A percentile compares a stretch with the other conserved stretches of the same genome.
phyloP scores from a whole-genome alignment of 2,329 filamentous ascomycete species.

The Trichoderma hamatum region DNA sequence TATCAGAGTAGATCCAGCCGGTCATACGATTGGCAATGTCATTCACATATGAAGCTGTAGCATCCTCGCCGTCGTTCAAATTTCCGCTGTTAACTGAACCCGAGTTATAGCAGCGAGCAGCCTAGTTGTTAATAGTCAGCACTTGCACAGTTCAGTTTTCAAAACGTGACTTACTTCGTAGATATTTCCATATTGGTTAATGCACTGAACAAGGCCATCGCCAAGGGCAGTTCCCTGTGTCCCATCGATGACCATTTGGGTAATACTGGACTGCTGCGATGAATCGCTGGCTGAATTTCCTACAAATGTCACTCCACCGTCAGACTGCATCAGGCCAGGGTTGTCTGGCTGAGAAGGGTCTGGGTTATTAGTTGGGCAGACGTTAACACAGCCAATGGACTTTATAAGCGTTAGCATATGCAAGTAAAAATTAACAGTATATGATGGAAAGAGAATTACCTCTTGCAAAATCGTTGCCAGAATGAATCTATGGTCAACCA shows the following conservation, averaged over 20 bases:
- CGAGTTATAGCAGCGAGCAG: constrained; percentile 31
- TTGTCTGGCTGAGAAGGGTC: constrained; percentile 35
- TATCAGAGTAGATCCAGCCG: constrained; percentile 26
- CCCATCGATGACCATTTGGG: constrained; percentile 46
- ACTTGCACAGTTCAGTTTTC: not conserved
- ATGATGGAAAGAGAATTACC: not conserved
- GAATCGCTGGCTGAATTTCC: constrained; percentile 43
- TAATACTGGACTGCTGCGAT: constrained; percentile 29
- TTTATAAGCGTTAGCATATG: constrained; percentile 33
- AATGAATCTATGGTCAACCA: constrained; percentile 18
- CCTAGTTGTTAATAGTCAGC: constrained; percentile 17
- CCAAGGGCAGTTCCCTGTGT: constrained; percentile 46
- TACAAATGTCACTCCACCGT: constrained; percentile 36
- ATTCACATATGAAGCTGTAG: constrained; percentile 29
- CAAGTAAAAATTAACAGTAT: not conserved
- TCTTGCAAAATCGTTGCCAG: constrained; percentile 21
- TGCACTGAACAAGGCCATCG: constrained; percentile 41
- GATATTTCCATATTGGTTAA: constrained; percentile 18
- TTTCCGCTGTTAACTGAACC: constrained; percentile 31
- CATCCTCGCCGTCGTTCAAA: constrained; percentile 29
- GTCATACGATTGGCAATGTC: constrained; percentile 32
- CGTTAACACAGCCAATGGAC: constrained; percentile 49
- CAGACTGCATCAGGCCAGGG: constrained; percentile 47
- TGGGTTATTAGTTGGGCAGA: constrained; percentile 44
- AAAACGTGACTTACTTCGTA: not conserved